Conservation (phyloP, 768 basidiomycete genomes). For the Boletus insuetus region DNA sequence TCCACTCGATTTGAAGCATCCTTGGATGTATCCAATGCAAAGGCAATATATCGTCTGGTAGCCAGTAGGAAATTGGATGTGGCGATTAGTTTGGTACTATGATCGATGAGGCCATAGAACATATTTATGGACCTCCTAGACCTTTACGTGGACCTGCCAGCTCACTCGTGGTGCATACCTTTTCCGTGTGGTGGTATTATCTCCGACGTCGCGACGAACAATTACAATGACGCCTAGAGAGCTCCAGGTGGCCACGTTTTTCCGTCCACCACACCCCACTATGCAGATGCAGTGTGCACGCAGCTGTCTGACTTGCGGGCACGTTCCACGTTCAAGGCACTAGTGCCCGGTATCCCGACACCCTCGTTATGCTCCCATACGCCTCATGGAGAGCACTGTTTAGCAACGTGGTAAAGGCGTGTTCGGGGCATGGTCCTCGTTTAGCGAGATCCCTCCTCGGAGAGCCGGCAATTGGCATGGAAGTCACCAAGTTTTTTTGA, state of each 20-base stretch:
- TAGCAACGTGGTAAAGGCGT: slow-evolving; percentile 17
- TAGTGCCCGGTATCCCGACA: neutral
- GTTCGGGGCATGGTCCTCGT: slow-evolving; percentile 10
- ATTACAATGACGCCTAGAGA: slow-evolving; percentile 1
- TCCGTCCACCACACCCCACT: neutral
- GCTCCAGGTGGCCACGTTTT: slow-evolving; percentile 8
- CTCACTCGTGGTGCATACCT: slow-evolving; percentile 7
- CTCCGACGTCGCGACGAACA: slow-evolving; percentile 11
- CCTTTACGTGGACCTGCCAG: neutral
- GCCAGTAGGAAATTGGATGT: slow-evolving; percentile 9
- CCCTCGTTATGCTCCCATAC: slow-evolving; percentile 16
- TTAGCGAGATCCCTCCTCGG: slow-evolving; percentile 15
- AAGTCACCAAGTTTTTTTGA: slow-evolving; percentile 1
- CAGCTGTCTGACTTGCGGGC: neutral
- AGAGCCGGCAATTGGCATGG: slow-evolving; percentile 6
- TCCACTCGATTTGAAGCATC: slow-evolving; percentile 35
- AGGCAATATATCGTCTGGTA: slow-evolving; percentile 1
- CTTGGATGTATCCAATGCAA: neutral
- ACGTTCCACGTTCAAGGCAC: slow-evolving; percentile 9
- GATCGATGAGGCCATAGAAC: slow-evolving; percentile 3
- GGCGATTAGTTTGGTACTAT: slow-evolving; percentile 1
- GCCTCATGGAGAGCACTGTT: slow-evolving; percentile 15
- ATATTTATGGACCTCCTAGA: slow-evolving; percentile 23
- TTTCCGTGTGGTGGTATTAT: slow-evolving; percentile 15
- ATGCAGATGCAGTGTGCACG: neutral